Conservation (phyloP, 306 rosid genomes). For the Casuarina glauca region DNA sequence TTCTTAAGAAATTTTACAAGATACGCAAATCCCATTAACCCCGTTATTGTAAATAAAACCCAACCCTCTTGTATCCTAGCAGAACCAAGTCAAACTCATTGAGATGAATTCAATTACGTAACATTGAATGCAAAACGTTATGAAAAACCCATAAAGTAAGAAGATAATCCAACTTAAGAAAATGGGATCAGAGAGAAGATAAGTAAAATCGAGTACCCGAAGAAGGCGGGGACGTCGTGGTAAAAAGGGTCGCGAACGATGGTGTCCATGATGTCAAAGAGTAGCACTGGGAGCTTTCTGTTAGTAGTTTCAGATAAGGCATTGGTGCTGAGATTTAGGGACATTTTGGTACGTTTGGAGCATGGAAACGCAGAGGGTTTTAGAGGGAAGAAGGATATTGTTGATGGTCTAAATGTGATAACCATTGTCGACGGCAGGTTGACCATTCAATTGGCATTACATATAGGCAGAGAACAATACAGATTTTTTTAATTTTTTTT, state of each 20-base stretch:
- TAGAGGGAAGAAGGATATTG: not conserved
- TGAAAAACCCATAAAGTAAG: not conserved
- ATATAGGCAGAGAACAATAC: no score
- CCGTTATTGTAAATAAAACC: not conserved
- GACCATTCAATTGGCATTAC: no score
- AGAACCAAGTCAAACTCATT: not conserved
- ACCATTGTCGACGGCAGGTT: not conserved
- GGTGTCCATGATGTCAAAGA: slow-evolving; percentile 95
- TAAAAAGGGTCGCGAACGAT: slow-evolving; percentile 94
- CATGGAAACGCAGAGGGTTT: not conserved
- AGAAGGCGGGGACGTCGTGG: slow-evolving; percentile 81
- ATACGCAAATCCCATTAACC: not conserved
- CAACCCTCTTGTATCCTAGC: not conserved
- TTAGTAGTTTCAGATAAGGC: not conserved
- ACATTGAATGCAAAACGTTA: not conserved
- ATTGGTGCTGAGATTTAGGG: not conserved
- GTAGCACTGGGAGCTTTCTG: slow-evolving; percentile 71
- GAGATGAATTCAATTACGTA: not conserved
- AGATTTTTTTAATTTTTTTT: no score
- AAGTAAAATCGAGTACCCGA: slow-evolving; percentile 44
- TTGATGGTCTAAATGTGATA: not conserved
- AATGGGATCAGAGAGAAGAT: not conserved
- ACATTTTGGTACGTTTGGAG: not conserved
- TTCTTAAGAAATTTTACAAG: not conserved
- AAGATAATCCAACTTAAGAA: not conserved